These are phyloP conservation scores for Aureobasidium lini DNA, from an alignment of 2,329 filamentous ascomycete genomes.

Conservation along the genomic window DNA sequence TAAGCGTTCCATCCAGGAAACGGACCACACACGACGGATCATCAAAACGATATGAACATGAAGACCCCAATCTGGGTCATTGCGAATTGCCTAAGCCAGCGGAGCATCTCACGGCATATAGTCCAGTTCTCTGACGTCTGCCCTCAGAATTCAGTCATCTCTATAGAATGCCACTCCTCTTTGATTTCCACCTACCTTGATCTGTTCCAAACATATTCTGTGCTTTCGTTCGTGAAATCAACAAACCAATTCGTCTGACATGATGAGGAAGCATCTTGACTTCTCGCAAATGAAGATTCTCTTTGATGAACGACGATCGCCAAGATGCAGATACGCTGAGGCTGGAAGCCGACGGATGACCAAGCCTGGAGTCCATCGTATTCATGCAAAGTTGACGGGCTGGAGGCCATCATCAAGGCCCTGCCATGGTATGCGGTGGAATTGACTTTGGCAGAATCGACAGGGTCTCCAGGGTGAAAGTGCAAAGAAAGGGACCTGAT, in stretches of 20 bases:
- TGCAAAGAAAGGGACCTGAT: background rate
- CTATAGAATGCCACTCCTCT: constrained; percentile 12
- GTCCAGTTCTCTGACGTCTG: constrained; percentile 8
- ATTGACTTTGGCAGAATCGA: background rate
- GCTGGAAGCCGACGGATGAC: no score
- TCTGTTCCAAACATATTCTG: no score
- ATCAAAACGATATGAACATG: constrained; percentile 10
- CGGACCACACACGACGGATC: constrained; percentile 3
- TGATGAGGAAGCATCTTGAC: no score
- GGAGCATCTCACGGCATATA: constrained; percentile 9
- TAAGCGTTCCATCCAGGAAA: background rate
- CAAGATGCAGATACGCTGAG: no score
- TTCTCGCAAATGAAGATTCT: no score
- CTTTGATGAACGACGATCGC: no score
- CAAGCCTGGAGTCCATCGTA: no score
- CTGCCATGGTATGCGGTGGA: background rate
- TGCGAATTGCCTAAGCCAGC: constrained; percentile 10
- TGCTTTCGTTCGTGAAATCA: no score
- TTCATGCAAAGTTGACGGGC: background rate
- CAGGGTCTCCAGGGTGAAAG: no score
- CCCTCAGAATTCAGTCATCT: constrained; percentile 6
- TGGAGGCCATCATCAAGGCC: background rate
- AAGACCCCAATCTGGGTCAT: background rate
- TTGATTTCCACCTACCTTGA: background rate
- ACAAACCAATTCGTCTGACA: no score